These are phyloP conservation scores for Solanum infundibuliforme DNA, from an alignment of 257 asterid genomes.

Conservation along the genomic window DNA sequence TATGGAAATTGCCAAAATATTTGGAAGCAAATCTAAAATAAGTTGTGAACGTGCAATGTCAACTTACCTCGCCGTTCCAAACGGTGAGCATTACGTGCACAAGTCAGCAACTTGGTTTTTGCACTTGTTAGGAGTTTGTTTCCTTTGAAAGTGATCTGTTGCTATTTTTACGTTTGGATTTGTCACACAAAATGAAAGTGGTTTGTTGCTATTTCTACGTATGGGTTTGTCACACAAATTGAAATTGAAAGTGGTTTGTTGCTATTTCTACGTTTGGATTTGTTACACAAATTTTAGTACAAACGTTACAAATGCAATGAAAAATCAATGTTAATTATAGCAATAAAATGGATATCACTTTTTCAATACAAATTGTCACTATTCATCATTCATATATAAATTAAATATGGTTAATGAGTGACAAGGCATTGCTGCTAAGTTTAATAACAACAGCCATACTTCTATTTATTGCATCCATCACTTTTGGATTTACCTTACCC, in stretches of 20 bases:
- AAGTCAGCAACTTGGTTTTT: not conserved
- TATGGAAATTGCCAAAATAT: not conserved
- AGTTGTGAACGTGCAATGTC: not conserved
- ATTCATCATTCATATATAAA: not conserved
- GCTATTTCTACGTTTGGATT: not conserved
- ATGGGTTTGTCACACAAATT: not conserved
- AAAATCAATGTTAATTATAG: not conserved
- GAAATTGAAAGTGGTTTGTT: not conserved
- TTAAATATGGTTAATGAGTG: conserved; percentile 58
- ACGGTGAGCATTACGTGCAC: not conserved
- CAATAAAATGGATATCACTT: not conserved
- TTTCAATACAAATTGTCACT: not conserved
- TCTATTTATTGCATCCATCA: conserved; percentile 22
- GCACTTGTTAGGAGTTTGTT: not conserved
- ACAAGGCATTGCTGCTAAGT: conserved; percentile 48
- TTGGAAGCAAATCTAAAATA: not conserved
- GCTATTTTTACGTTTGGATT: not conserved
- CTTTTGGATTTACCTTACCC: conserved; percentile 11
- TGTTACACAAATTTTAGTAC: not conserved
- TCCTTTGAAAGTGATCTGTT: not conserved
- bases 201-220: not conserved
- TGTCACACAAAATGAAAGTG: not conserved
- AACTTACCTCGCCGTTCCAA: not conserved
- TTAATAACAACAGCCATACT: conserved; percentile 18
- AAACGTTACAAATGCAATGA: not conserved